Evolutionary conservation across 192 early-diverging fungal genomes (phyloP).

Genomic region (Podila epicladia): DNA sequence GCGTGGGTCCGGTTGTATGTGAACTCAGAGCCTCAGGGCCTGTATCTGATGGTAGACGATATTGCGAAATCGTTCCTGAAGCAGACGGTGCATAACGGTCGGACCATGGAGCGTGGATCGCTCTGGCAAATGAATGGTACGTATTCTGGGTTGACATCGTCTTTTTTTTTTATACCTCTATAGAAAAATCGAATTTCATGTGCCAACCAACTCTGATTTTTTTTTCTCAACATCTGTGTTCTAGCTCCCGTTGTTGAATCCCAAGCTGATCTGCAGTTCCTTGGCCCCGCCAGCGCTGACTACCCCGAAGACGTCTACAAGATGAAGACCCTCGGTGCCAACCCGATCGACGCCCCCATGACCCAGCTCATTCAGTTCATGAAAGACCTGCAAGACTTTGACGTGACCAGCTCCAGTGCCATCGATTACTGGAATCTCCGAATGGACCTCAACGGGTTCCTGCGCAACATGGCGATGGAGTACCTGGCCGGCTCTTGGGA

Average conservation of each 20-base stretch:
- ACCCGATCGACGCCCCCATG: slow-evolving; percentile 16
- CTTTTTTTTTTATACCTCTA: background rate
- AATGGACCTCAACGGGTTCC: slow-evolving; percentile 7
- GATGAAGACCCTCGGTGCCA: slow-evolving; percentile 13
- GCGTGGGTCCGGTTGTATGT: slow-evolving; percentile 32
- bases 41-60: slow-evolving; percentile 49
- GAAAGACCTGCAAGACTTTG: slow-evolving; percentile 25
- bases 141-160: background rate
- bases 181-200: background rate
- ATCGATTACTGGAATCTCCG: background rate
- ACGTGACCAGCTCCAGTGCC: background rate
- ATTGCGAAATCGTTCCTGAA: slow-evolving; percentile 27
- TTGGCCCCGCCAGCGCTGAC: background rate
- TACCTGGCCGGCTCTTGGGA: slow-evolving; percentile 53
- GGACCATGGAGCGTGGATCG: background rate
- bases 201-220: background rate
- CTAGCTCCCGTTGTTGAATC: slow-evolving; percentile 14
- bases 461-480: slow-evolving; percentile 38
- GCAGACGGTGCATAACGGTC: slow-evolving; percentile 33
- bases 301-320: slow-evolving; percentile 39
- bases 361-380: slow-evolving; percentile 31
- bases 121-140: slow-evolving; percentile 35
- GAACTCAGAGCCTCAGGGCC: slow-evolving; percentile 34
- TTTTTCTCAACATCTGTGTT: background rate
- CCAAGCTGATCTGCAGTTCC: slow-evolving; percentile 30